A percentile compares a stretch with the other conserved stretches of the same genome.
Conservation (phyloP, 2,329 filamentous ascomycete species). For the Aspergillus fumigatiaffinis region DNA sequence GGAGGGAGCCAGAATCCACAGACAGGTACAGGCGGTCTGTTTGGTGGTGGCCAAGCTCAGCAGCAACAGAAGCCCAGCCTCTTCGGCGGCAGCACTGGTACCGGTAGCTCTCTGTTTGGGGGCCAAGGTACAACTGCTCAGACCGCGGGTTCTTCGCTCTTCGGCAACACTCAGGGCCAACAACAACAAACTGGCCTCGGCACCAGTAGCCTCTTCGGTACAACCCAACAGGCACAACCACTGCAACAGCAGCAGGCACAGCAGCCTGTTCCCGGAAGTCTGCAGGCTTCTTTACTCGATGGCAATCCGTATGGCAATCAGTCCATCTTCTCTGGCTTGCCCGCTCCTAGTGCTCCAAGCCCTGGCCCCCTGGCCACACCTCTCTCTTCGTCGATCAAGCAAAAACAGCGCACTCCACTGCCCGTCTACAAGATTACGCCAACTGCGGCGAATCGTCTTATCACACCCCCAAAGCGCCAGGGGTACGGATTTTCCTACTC, state of each 20-base stretch:
- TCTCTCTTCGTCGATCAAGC: slow-evolving; percentile 69
- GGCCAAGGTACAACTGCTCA: slow-evolving; percentile 23
- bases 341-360: slow-evolving; percentile 60
- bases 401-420: slow-evolving; percentile 73
- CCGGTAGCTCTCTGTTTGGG: slow-evolving; percentile 48
- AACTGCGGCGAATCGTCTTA: slow-evolving; percentile 70
- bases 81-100: slow-evolving; percentile 45
- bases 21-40: slow-evolving; percentile 39
- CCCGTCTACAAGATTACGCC: slow-evolving; percentile 87
- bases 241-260: slow-evolving; percentile 47
- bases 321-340: slow-evolving; percentile 74
- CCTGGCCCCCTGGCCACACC: slow-evolving; percentile 91
- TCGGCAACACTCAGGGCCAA: slow-evolving; percentile 47
- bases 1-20: slow-evolving; percentile 42
- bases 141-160: slow-evolving; percentile 50
- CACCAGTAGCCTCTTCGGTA: slow-evolving; percentile 51
- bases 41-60: slow-evolving; percentile 45
- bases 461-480: slow-evolving; percentile 74
- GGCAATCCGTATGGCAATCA: slow-evolving; percentile 86
- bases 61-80: slow-evolving; percentile 55
- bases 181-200: slow-evolving; percentile 31
- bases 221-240: slow-evolving; percentile 50
- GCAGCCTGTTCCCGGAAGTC: slow-evolving; percentile 40
- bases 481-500: slow-evolving; percentile 93
- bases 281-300: slow-evolving; percentile 77